phyloP scores from a whole-genome alignment of 352 stramenopile genomes.

The Phytophthora syringae region DNA sequence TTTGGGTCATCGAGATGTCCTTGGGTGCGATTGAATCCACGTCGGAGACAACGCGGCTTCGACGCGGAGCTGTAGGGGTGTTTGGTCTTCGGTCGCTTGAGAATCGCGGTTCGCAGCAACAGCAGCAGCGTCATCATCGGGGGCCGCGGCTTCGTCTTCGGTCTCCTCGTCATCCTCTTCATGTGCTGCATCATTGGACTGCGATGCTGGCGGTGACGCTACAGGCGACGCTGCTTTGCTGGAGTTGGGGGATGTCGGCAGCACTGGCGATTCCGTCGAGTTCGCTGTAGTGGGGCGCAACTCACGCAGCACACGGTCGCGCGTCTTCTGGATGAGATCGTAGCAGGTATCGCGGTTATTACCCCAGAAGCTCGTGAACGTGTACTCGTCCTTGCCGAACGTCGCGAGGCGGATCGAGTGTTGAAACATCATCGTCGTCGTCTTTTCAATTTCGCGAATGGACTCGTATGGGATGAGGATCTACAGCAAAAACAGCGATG shows the following conservation, averaged over 20 bases:
- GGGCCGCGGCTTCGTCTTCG: conserved; percentile 9
- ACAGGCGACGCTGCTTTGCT: conserved; percentile 1
- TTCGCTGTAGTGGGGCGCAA: conserved; percentile 27
- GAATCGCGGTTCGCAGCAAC: conserved; percentile 2
- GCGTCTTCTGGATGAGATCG: conserved; percentile 75
- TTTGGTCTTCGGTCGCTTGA: conserved; percentile 17
- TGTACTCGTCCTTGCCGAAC: conserved; percentile 76
- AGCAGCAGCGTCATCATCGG: conserved; percentile 3
- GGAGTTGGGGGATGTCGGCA: conserved; percentile 20
- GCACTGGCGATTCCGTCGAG: conserved; percentile 13
- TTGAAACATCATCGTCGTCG: conserved; percentile 85
- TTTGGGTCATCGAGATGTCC: conserved; percentile 78
- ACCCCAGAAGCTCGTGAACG: conserved; percentile 89
- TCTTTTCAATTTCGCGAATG: conserved; percentile 83
- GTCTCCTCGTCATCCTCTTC: conserved; percentile 6
- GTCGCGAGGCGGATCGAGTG: conserved; percentile 75
- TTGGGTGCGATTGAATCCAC: conserved; percentile 62
- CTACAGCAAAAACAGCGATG: conserved; percentile 34
- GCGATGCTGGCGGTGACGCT: conserved; percentile 6
- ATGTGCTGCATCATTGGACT: conserved; percentile 7
- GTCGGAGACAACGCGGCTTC: conserved; percentile 65
- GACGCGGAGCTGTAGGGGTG: conserved; percentile 18
- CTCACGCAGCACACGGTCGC: conserved; percentile 53
- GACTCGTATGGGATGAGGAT: conserved; percentile 88
- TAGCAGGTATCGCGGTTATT: conserved; percentile 83